Evolutionary conservation across 1,284 basidiomycete species (phyloP).

Genomic region (Pholiota adiposa): DNA sequence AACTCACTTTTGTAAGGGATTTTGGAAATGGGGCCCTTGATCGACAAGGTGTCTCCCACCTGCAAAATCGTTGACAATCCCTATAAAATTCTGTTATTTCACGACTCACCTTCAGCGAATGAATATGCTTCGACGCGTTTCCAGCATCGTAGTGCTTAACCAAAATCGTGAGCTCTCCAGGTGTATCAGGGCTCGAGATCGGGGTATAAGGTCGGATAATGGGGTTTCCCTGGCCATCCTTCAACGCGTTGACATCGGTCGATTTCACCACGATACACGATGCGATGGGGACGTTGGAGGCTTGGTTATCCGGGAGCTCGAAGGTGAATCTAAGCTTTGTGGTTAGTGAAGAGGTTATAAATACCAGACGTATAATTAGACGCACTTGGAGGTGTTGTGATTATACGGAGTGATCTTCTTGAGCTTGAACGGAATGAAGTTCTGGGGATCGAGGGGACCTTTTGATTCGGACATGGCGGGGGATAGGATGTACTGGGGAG

Average conservation of each 20-base stretch:
- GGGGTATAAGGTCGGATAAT: constrained; percentile 89
- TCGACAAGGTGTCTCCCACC: constrained; percentile 79
- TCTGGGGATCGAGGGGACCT: constrained; percentile 34
- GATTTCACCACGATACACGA: constrained; percentile 70
- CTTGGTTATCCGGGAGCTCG: constrained; percentile 80
- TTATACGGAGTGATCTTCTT: constrained; percentile 89
- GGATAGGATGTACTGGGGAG: not conserved
- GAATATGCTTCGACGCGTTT: constrained; percentile 79
- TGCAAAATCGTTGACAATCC: constrained; percentile 41
- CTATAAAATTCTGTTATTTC: not conserved
- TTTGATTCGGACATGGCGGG: not conserved
- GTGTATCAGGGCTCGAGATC: constrained; percentile 70
- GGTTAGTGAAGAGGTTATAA: not conserved
- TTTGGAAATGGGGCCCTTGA: constrained; percentile 92
- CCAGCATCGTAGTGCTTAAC: constrained; percentile 88
- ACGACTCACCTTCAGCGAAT: constrained; percentile 45
- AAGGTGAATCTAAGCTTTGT: constrained; percentile 70
- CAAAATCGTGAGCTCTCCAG: constrained; percentile 80
- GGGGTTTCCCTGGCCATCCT: constrained; percentile 85
- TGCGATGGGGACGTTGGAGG: constrained; percentile 76
- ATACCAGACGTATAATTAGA: constrained; percentile 6
- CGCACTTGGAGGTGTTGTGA: constrained; percentile 82
- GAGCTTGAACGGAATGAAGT: constrained; percentile 80
- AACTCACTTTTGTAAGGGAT: constrained; percentile 80
- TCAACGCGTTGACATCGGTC: constrained; percentile 59